Conservation (phyloP, 176 grass and related monocot species). For the Rhynchospora pubera region DNA sequence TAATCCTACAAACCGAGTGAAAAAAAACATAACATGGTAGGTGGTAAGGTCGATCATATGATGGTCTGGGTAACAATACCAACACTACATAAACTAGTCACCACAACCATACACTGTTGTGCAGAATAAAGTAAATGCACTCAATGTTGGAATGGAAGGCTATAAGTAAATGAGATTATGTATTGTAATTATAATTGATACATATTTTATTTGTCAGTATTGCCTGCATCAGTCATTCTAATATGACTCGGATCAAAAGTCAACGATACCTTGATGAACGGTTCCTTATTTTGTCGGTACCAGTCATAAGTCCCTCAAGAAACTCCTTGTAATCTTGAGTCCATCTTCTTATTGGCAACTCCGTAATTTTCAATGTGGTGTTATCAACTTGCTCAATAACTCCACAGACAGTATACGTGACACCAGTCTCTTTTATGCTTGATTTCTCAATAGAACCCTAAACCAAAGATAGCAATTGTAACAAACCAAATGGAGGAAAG, state of each 20-base stretch:
- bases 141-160: background rate
- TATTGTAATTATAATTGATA: background rate
- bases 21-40: background rate
- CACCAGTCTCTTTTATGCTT: constrained; percentile 39
- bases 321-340: constrained; percentile 54
- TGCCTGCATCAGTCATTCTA: background rate
- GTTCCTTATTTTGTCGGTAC: constrained; percentile 49
- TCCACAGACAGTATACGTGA: constrained; percentile 40
- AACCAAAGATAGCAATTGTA: background rate
- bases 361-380: constrained; percentile 35
- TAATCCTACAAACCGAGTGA: constrained; percentile 35
- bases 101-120: background rate
- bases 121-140: background rate
- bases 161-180: background rate
- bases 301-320: constrained; percentile 33
- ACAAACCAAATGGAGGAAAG: background rate
- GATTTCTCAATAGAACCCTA: constrained; percentile 49
- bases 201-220: background rate
- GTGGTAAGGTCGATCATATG: no score
- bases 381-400: constrained; percentile 31
- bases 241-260: background rate
- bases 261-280: constrained; percentile 36
- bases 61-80: background rate
- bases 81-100: background rate
- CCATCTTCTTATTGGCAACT: constrained; percentile 41